Conservation (phyloP, 495 filamentous ascomycete genomes). For the Penicillium malachiteum region DNA sequence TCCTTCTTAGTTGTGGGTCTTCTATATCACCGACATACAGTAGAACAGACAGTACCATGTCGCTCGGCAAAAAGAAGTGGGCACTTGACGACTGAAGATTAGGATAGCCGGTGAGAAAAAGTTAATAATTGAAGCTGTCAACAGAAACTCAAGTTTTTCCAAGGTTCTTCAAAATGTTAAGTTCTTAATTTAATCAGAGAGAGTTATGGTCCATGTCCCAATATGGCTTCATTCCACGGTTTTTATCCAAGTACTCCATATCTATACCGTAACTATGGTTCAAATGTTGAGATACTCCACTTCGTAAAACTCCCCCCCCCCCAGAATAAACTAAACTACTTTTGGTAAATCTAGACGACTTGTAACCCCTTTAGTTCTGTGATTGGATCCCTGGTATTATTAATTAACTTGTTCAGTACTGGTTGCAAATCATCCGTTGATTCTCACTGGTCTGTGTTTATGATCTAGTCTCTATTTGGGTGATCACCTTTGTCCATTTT, state of each 20-base stretch:
- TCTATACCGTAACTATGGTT: no score
- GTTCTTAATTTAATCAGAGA: not conserved
- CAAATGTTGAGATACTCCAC: not conserved
- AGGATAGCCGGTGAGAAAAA: not conserved
- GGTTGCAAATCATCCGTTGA: conserved; percentile 20
- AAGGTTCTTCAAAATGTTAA: no score
- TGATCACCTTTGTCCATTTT: not conserved
- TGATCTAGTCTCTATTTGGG: no score
- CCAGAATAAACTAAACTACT: conserved; percentile 8
- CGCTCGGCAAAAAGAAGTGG: not conserved
- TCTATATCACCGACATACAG: no score
- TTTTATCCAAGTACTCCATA: not conserved
- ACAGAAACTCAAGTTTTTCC: not conserved
- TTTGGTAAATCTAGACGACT: conserved; percentile 20
- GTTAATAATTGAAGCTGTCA: not conserved
- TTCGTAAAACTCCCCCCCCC: not conserved
- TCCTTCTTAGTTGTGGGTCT: no score
- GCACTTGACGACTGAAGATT: not conserved
- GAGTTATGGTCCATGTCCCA: not conserved
- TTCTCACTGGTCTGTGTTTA: conserved; percentile 2
- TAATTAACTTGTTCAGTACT: conserved; percentile 5
- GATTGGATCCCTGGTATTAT: not conserved
- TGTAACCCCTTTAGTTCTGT: not conserved
- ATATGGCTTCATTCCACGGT: conserved; percentile 7
- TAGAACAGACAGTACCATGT: not conserved